Conservation (phyloP, 2,329 filamentous ascomycete species). For the Colletotrichum sp. region DNA sequence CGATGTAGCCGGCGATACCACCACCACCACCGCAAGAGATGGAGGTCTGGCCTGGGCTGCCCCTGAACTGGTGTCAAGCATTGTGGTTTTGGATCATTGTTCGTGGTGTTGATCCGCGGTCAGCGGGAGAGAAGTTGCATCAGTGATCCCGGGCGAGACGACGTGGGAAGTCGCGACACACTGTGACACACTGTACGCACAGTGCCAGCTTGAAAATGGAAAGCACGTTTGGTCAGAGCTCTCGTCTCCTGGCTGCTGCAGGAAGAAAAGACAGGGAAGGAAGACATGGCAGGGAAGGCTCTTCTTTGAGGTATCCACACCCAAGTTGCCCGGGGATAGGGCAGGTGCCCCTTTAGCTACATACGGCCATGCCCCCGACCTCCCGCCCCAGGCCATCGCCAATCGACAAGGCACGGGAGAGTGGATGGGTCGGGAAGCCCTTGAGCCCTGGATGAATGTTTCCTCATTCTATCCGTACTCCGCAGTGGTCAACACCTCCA, state of each 20-base stretch:
- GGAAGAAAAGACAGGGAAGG: not conserved
- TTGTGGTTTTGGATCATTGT: not conserved
- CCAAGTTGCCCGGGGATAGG: not conserved
- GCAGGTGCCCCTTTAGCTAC: not conserved
- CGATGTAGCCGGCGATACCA: not conserved
- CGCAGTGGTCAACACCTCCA: not conserved
- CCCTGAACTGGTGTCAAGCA: not conserved
- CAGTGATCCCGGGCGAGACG: not conserved
- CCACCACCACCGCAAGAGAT: not conserved
- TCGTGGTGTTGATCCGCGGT: not conserved
- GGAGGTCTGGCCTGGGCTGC: not conserved
- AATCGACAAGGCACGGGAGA: conserved; percentile 4
- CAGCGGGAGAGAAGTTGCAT: not conserved
- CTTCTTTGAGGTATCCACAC: not conserved
- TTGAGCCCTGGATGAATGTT: not conserved
- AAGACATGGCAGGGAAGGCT: not conserved
- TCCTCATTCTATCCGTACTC: not conserved
- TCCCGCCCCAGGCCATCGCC: not conserved
- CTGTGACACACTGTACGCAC: not conserved
- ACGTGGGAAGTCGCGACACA: not conserved
- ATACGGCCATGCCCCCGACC: not conserved
- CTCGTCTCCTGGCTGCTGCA: not conserved
- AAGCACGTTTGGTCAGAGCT: conserved; percentile 3
- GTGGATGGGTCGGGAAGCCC: not conserved
- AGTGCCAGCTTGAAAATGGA: not conserved